phyloP scores from a whole-genome alignment of 2,329 filamentous ascomycete genomes.

The Bipolaris zeicola region DNA sequence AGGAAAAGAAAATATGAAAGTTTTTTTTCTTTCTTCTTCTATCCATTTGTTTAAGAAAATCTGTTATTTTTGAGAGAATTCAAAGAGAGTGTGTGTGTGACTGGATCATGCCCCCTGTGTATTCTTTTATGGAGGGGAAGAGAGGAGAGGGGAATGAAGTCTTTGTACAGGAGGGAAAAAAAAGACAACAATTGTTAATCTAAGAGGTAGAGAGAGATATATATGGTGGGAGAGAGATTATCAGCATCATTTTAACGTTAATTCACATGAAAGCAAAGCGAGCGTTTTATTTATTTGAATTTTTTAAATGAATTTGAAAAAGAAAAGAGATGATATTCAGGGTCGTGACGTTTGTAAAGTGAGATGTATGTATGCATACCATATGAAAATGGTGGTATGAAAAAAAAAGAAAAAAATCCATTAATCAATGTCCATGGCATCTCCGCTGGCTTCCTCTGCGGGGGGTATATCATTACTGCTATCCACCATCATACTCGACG shows the following conservation, averaged over 20 bases:
- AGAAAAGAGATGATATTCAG: no score
- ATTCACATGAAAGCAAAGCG: no score
- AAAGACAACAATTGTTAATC: neutral
- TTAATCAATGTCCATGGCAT: slow-evolving; percentile 71
- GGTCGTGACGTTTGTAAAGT: neutral
- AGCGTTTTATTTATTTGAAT: no score
- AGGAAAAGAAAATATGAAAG: neutral
- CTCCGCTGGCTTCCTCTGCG: slow-evolving; percentile 52
- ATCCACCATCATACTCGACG: neutral
- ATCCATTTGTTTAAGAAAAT: no score
- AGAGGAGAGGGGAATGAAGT: no score
- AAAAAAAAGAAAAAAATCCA: neutral
- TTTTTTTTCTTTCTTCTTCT: no score
- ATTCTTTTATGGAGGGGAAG: neutral
- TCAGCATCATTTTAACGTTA: no score
- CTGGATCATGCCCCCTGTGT: slow-evolving; percentile 34
- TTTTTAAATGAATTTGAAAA: no score
- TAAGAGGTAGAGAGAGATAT: no score
- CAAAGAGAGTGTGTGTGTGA: slow-evolving; percentile 19
- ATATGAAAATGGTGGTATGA: neutral
- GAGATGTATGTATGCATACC: neutral
- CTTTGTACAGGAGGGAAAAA: neutral
- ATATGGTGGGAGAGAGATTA: neutral
- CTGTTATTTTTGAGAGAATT: neutral
- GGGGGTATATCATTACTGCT: slow-evolving; percentile 13